Base-by-base conservation (phyloP, 495 filamentous ascomycete genomes). In the Hyaloscypha variabilis region DNA sequence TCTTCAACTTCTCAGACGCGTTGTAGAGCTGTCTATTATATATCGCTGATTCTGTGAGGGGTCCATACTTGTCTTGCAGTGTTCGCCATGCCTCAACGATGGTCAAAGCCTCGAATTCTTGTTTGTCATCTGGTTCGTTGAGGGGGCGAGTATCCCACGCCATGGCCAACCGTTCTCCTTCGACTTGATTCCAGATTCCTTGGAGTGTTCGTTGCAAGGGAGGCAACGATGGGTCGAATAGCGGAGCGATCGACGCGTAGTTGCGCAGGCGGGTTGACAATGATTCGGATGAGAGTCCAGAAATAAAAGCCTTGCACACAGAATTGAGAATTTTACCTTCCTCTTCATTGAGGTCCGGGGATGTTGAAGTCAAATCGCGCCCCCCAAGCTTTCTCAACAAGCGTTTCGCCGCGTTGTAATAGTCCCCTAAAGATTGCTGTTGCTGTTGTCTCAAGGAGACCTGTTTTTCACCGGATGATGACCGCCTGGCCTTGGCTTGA, bases 11-110 rank as follows among this genome's bases (percentile, higher is more conserved):
- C 28, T 85, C 81, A 2, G 71, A 65, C 1, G 73, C 68, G 10
- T 68, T 5, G 56, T 79, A 78, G 29, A 86, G 65, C 55, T 82
- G 77, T 59, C 79, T 81, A 60, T 82, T 81, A 54, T 81, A 85
- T 5, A 39, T 42, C 3, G 79, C 34, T 21, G 78, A 75, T 31
- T 84, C 80, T 5, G 70, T 64, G 24, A 76, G 71, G 24, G 71
- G 78, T 8, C 59, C 62, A 17, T 69, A 64, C 55, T 64, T 74
- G 49, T 75, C 62, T 42, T 78, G 76, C 21, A 84, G 58, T 0
- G 69, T 46, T 29, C 67, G 72, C 84, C 84, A 87, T 10, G 66
- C 54, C 24, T 67, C 71, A 21, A 85, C 57, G 0, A 62, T 17
- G 8, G 39, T 66, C 46, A 77, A 60, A 28, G 73, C 77, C n/a